Conservation (phyloP, 129 eudicot species). For the Cynara cardunculus region DNA sequence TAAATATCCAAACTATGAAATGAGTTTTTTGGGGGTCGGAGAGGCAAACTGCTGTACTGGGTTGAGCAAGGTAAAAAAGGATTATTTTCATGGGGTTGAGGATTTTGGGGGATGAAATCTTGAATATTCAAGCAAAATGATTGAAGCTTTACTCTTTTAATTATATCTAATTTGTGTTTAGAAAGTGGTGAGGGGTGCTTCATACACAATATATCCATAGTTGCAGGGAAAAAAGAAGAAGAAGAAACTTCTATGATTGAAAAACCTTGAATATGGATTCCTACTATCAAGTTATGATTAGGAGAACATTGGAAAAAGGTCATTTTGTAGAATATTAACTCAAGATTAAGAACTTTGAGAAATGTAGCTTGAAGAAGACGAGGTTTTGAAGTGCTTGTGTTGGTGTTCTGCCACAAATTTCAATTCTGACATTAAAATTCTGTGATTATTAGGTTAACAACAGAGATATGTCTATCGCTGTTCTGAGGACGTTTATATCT, state of each 20-base stretch:
- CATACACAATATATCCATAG: not conserved
- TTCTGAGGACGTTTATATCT: constrained; percentile 77
- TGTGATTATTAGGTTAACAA: constrained; percentile 69
- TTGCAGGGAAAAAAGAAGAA: not conserved
- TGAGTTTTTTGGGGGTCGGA: too few relatives aligned
- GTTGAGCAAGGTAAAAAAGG: too few relatives aligned
- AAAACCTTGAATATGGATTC: not conserved
- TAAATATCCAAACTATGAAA: not conserved
- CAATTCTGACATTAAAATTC: not conserved
- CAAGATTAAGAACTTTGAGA: not conserved
- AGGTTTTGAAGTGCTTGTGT: not conserved
- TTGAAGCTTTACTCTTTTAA: not conserved
- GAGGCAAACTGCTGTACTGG: not conserved
- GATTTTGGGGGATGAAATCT: not conserved
- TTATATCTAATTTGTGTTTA: not conserved
- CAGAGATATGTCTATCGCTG: constrained; percentile 96
- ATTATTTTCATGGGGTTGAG: too few relatives aligned
- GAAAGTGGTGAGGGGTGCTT: not conserved
- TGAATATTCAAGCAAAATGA: not conserved
- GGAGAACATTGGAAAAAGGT: not conserved
- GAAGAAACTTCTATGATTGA: too few relatives aligned
- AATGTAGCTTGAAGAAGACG: constrained; percentile 6
- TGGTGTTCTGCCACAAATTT: not conserved
- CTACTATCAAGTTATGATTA: not conserved
- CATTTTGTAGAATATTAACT: not conserved